These are phyloP conservation scores for Nitzschia sp. DNA, from an alignment of 108 stramenopile species.

Conservation along the genomic window DNA sequence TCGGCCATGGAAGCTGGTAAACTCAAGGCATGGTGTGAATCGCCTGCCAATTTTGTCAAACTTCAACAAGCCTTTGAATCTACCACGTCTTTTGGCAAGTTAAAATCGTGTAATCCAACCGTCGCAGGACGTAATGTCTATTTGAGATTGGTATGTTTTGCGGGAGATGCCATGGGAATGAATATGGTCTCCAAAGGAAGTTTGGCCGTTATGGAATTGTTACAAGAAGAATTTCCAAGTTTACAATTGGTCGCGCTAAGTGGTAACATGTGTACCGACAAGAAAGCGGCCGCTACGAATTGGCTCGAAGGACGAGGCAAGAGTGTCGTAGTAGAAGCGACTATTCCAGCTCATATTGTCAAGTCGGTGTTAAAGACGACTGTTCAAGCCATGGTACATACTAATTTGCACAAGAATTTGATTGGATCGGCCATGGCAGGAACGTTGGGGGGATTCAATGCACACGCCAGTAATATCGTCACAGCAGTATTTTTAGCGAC, in stretches of 20 bases:
- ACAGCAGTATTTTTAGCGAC: constrained; percentile 98
- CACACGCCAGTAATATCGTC: constrained; percentile 97
- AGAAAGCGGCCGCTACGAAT: constrained; percentile 98
- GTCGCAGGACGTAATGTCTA: constrained; percentile 96
- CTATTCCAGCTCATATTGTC: constrained; percentile 87
- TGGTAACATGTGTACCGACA: constrained; percentile 99
- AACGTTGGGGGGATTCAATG: constrained; percentile 96
- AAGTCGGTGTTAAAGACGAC: constrained; percentile 91
- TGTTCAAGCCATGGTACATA: constrained; percentile 88
- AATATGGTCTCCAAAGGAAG: constrained; percentile 98
- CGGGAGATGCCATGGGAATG: constrained; percentile 99
- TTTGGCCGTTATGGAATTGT: constrained; percentile 85
- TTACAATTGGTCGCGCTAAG: constrained; percentile 87
- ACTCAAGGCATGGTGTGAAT: constrained; percentile 87
- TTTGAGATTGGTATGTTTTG: constrained; percentile 91
- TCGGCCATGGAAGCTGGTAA: constrained; percentile 89
- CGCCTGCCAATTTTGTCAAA: constrained; percentile 76
- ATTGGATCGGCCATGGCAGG: constrained; percentile 98
- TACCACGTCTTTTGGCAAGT: constrained; percentile 95
- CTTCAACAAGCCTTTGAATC: constrained; percentile 94
- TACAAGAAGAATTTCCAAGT: constrained; percentile 72
- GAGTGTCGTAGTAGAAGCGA: constrained; percentile 93
- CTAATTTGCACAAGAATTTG: constrained; percentile 95
- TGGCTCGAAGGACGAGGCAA: constrained; percentile 99
- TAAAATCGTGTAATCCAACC: constrained; percentile 75